Percentiles rank a stretch among this genome's conserved stretches.
phyloP scores from a whole-genome alignment of 176 grass and related monocot species.

The Bromus sterilis region DNA sequence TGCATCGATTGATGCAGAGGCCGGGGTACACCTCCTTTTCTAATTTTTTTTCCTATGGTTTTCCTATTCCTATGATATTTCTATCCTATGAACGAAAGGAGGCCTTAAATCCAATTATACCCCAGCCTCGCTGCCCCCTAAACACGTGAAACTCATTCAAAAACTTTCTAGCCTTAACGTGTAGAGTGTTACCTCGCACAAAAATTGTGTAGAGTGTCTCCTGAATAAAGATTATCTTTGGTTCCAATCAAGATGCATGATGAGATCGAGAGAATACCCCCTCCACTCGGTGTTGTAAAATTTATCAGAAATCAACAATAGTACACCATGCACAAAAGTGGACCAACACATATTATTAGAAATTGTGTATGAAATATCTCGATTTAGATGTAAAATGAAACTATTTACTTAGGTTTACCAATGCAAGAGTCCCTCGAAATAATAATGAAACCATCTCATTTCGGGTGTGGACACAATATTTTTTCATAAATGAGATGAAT shows the following conservation, averaged over 20 bases:
- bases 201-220: too few relatives aligned
- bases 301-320: background rate
- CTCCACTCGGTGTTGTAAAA: background rate
- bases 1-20: too few relatives aligned
- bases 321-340: background rate
- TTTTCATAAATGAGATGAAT: background rate
- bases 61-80: too few relatives aligned
- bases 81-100: too few relatives aligned
- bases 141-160: background rate
- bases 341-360: too few relatives aligned
- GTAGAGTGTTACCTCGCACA: too few relatives aligned
- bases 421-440: background rate
- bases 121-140: too few relatives aligned
- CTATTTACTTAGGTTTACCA: background rate
- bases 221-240: background rate
- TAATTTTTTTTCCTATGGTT: too few relatives aligned
- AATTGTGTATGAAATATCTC: background rate
- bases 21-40: too few relatives aligned
- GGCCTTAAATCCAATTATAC: too few relatives aligned
- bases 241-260: background rate
- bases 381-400: background rate
- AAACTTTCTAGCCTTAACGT: background rate
- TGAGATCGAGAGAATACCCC: background rate
- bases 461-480: background rate
- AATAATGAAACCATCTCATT: background rate